phyloP scores from a whole-genome alignment of 2,329 filamentous ascomycete species.

The Tolypocladium album region DNA sequence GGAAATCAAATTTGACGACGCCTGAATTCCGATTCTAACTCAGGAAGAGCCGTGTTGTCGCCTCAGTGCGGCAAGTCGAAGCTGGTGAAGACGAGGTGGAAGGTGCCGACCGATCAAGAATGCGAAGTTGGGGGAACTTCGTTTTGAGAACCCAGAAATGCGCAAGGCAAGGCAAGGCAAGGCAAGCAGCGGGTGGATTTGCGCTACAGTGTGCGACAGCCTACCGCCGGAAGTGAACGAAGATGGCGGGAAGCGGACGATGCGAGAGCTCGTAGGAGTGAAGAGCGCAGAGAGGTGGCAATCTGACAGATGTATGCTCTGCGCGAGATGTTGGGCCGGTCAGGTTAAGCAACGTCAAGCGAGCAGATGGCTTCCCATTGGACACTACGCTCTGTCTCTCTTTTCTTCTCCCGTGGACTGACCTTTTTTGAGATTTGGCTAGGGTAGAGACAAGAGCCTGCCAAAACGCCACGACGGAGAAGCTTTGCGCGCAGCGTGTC shows the following conservation, averaged over 20 bases:
- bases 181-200: neutral
- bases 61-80: neutral
- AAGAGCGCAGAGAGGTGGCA: neutral
- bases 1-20: neutral
- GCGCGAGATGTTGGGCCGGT: neutral
- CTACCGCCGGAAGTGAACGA: neutral
- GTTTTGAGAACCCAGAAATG: neutral
- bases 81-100: neutral
- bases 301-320: neutral
- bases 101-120: neutral
- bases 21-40: no score
- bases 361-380: slow-evolving; percentile 4
- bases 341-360: neutral
- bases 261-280: neutral
- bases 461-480: slow-evolving; percentile 1
- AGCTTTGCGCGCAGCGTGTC: slow-evolving; percentile 1
- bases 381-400: neutral
- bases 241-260: neutral
- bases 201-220: neutral
- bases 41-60: neutral
- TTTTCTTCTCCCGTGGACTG: slow-evolving; percentile 3
- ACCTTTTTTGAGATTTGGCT: slow-evolving; percentile 2
- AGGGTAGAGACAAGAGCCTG: slow-evolving; percentile 3
- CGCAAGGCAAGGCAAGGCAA: neutral
- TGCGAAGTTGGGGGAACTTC: neutral